Evolutionary conservation across 306 rosid species (phyloP), one percentile per base, ranked within the genome.

Genomic region (Myrica gale): DNA sequence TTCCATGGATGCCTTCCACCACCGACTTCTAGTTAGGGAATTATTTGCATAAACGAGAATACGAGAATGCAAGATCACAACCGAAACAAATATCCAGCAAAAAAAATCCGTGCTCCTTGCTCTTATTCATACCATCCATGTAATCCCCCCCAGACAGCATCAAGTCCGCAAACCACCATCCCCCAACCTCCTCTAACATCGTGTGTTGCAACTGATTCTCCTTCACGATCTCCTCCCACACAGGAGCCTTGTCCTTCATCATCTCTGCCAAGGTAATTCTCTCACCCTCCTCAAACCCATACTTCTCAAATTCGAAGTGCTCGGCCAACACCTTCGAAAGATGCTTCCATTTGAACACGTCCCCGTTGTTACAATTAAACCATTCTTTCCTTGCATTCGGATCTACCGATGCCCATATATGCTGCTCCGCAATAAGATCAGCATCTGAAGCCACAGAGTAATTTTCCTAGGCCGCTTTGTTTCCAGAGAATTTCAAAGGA

Each of bases 401-500:
- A 41, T 91, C 97, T 57, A 89, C 92, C 75, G 88, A 82, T 0
- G 92, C 91, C 97, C 93, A 89, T 11, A 89, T 91, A 0, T 89
- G 89, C 71, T 91, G 97, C 87, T 91, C 97, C 3, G 92, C 93
- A 9, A 85, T 80, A 85, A 90, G 83, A 86, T 91, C 94, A 0
- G 91, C 94, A 74, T 91, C 94, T 0, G 94, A 84, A 45, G 76
- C 87, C 32, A 21, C 66, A 0, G 68, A 45, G 60, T 80, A 89
- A 43, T 46, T 9, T 10, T 87, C 90, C 92, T 92, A 89, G 6
- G 84, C 88, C 23, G 1, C 79, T 43, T 73, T 86, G 0, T 69
- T 76, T 1, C 97, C 92, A 0, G 93, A 92, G 62, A 91, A 91
- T 47, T 58, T 83, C 85, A 91, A 70, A 2, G 90, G 88, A 62